A percentile compares a stretch with the other conserved stretches of the same genome.
Conservation (phyloP, 2,329 filamentous ascomycete species). For the Zopfia rhizophila region DNA sequence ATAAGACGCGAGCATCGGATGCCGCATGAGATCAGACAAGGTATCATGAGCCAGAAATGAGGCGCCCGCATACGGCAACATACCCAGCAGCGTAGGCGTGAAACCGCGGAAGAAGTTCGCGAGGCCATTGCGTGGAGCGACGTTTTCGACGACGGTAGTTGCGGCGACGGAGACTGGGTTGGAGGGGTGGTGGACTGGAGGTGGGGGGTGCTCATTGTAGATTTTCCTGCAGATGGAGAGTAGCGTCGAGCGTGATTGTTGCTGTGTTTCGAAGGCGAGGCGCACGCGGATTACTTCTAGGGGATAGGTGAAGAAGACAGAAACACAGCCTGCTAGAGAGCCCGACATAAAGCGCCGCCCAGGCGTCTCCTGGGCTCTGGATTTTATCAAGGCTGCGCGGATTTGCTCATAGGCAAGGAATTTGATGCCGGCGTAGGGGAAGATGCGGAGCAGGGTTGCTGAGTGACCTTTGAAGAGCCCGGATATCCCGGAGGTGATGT, state of each 20-base stretch:
- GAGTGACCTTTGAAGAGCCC: constrained; percentile 95
- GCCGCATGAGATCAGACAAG: constrained; percentile 82
- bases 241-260: constrained; percentile 74
- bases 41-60: constrained; percentile 97
- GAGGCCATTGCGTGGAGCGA: constrained; percentile 73
- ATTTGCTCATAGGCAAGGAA: constrained; percentile 98
- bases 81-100: constrained; percentile 86
- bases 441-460: constrained; percentile 91
- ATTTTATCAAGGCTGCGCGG: constrained; percentile 78
- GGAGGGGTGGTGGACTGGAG: constrained; percentile 35
- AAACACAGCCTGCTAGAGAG: constrained; percentile 82
- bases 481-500: constrained; percentile 73
- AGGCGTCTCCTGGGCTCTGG: constrained; percentile 79
- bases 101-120: constrained; percentile 97
- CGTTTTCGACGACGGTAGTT: constrained; percentile 59
- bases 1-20: constrained; percentile 72
- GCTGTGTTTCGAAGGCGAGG: constrained; percentile 91
- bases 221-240: constrained; percentile 84
- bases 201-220: constrained; percentile 75
- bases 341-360: constrained; percentile 79
- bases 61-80: constrained; percentile 95
- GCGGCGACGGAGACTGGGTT: constrained; percentile 55
- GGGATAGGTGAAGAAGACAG: constrained; percentile 96
- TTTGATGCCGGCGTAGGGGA: constrained; percentile 97
- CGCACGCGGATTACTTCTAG: constrained; percentile 93